These are phyloP conservation scores for Aspergillus sp. DNA, from an alignment of 2,329 filamentous ascomycete genomes.

Conservation along the genomic window DNA sequence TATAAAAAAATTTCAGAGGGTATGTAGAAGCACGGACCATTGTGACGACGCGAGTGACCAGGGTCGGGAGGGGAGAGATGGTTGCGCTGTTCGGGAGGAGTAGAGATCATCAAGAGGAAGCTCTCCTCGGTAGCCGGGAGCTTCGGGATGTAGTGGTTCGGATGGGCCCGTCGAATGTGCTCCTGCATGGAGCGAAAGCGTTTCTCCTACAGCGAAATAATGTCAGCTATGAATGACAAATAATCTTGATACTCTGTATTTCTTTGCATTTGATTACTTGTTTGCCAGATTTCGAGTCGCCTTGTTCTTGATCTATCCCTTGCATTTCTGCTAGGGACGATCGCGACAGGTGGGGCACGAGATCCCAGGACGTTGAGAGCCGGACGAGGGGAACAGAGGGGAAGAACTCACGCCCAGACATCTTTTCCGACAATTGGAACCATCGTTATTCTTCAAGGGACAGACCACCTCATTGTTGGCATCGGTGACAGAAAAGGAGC, in stretches of 20 bases:
- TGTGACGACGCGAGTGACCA: conserved; percentile 28
- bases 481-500: conserved; percentile 88
- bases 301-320: background rate
- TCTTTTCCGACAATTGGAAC: conserved; percentile 92
- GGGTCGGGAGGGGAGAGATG: conserved; percentile 45
- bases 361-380: conserved; percentile 5
- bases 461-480: conserved; percentile 95
- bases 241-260: conserved; percentile 1
- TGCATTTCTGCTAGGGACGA: conserved; percentile 9
- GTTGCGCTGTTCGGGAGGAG: conserved; percentile 69
- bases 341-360: conserved; percentile 3
- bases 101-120: conserved; percentile 94
- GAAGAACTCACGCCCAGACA: conserved; percentile 85
- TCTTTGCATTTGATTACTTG: conserved; percentile 1
- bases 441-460: conserved; percentile 91
- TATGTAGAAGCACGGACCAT: conserved; percentile 28
- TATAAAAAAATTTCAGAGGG: conserved; percentile 9
- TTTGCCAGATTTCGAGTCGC: background rate
- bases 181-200: conserved; percentile 98
- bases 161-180: conserved; percentile 95
- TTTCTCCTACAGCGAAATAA: conserved; percentile 64
- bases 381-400: conserved; percentile 5
- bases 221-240: conserved; percentile 5
- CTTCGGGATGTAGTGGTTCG: conserved; percentile 95
- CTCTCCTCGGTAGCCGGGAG: conserved; percentile 96